These are phyloP conservation scores for Drosera spatulata DNA, from an alignment of 179 eudicot species.

Conservation along the genomic window DNA sequence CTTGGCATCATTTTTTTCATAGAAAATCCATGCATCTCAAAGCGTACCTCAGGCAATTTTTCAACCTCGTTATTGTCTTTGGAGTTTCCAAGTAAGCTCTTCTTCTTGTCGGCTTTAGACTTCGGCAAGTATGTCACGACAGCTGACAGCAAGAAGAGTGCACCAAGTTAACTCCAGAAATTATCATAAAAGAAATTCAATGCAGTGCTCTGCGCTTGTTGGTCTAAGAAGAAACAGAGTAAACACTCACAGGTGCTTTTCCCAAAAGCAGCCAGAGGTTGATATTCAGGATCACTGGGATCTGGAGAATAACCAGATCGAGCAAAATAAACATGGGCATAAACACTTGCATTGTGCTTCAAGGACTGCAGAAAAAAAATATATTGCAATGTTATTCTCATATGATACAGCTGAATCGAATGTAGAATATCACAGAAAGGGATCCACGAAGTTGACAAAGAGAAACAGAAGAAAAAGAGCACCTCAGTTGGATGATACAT, in stretches of 20 bases:
- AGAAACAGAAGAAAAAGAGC: constrained; percentile 1
- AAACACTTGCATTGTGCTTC: constrained; percentile 83
- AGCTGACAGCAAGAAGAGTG: constrained; percentile 35
- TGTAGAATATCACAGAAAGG: background rate
- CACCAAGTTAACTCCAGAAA: background rate
- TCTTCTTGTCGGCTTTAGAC: constrained; percentile 72
- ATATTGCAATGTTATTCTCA: background rate
- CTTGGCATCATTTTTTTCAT: no score
- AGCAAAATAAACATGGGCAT: constrained; percentile 85
- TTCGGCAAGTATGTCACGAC: constrained; percentile 70
- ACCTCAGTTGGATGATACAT: constrained; percentile 90
- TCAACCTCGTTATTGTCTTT: constrained; percentile 31
- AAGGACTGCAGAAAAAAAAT: constrained; percentile 44
- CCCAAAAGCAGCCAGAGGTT: constrained; percentile 82
- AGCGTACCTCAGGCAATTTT: constrained; percentile 44
- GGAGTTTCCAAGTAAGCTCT: constrained; percentile 59
- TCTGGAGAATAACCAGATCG: constrained; percentile 87
- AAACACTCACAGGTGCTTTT: constrained; percentile 54
- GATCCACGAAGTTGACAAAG: background rate
- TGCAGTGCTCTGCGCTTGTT: no score
- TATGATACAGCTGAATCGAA: background rate
- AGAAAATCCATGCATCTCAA: background rate
- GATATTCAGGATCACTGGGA: constrained; percentile 90
- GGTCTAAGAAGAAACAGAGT: background rate
- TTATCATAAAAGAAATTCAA: background rate